Conservation (phyloP, 495 filamentous ascomycete genomes). For the Neurospora cerealis region DNA sequence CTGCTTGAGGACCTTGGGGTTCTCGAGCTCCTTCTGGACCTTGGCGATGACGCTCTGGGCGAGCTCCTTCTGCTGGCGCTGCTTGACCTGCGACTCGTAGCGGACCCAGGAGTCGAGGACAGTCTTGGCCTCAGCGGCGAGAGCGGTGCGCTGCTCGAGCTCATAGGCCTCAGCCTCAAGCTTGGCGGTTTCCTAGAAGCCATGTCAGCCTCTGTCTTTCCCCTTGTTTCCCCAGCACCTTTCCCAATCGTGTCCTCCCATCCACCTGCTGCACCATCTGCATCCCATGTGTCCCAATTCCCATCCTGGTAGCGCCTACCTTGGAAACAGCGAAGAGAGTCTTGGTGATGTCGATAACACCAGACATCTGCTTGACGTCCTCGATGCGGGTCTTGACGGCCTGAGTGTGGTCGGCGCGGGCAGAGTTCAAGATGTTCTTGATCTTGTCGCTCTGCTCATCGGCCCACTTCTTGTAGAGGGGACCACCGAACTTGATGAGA, state of each 20-base stretch:
- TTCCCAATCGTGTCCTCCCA: not conserved
- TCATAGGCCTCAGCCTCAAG: constrained; percentile 94
- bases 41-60: constrained; percentile 87
- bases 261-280: not conserved
- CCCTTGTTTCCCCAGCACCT: not conserved
- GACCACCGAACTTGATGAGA: constrained; percentile 83
- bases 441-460: constrained; percentile 77
- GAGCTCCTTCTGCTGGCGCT: constrained; percentile 92
- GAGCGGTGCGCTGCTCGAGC: constrained; percentile 86
- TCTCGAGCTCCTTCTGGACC: constrained; percentile 97
- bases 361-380: constrained; percentile 82
- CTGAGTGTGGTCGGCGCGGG: constrained; percentile 84
- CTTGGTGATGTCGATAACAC: constrained; percentile 95
- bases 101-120: constrained; percentile 97
- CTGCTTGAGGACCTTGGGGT: constrained; percentile 86
- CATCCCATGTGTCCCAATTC: not conserved
- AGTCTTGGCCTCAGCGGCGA: constrained; percentile 83
- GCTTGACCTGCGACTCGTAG: constrained; percentile 97
- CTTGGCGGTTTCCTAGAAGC: constrained; percentile 77
- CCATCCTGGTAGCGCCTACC: constrained; percentile 39
- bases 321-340: constrained; percentile 95
- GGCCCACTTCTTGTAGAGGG: constrained; percentile 87
- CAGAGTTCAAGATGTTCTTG: constrained; percentile 84
- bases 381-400: constrained; percentile 90
- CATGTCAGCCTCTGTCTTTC: constrained; percentile 5